These are phyloP conservation scores for Talaromyces thailandensis DNA, from an alignment of 495 filamentous ascomycete species.

Conservation along the genomic window DNA sequence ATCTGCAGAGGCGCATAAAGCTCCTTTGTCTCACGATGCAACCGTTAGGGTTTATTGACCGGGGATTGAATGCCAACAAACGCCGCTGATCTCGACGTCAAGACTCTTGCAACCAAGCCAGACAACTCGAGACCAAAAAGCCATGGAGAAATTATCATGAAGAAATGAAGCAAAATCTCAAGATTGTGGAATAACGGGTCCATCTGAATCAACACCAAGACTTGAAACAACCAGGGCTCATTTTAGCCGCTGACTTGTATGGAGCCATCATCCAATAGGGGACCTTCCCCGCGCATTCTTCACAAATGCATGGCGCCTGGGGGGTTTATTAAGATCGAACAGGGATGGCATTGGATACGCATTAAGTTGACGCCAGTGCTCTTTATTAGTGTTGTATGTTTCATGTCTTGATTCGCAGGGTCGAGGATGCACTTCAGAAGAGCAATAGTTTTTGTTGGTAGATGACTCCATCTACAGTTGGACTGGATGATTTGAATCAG, in stretches of 20 bases:
- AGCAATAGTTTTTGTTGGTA: not conserved
- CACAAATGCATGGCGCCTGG: not conserved
- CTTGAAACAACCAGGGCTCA: not conserved
- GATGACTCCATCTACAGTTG: too few relatives aligned
- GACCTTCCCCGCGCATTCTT: not conserved
- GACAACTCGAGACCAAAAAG: not conserved
- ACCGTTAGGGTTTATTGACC: not conserved
- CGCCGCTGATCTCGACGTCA: not conserved
- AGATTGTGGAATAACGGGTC: not conserved
- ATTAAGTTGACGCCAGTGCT: not conserved
- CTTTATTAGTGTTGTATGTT: not conserved
- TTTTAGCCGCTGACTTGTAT: not conserved
- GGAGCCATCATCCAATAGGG: not conserved
- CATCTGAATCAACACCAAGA: not conserved
- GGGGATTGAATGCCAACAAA: not conserved
- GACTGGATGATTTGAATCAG: too few relatives aligned
- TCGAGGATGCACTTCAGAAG: not conserved
- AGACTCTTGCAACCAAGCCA: not conserved
- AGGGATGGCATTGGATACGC: not conserved
- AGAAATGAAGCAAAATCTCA: not conserved
- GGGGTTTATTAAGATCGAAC: not conserved
- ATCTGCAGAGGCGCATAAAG: not conserved
- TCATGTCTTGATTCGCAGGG: not conserved
- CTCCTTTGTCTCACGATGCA: not conserved
- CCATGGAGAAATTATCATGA: not conserved